Conservation (phyloP, 2,329 filamentous ascomycete genomes). For the Ascochyta fabae region DNA sequence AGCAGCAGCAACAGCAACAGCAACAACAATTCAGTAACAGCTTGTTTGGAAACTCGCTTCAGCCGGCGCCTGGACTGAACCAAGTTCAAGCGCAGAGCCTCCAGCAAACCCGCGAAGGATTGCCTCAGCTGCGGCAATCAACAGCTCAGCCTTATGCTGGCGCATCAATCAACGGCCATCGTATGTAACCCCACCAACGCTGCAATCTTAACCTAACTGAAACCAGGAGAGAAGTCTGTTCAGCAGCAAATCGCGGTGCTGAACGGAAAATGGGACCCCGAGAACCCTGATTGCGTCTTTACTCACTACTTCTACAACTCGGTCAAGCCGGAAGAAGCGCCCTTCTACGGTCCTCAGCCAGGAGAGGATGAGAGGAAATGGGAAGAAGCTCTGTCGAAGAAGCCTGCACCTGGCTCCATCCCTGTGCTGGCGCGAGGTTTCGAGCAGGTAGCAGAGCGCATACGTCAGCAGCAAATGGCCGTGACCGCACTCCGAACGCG, state of each 20-base stretch:
- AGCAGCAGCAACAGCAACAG: constrained; percentile 53
- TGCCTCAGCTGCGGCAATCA: constrained; percentile 45
- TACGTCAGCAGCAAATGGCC: constrained; percentile 73
- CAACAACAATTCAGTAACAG: constrained; percentile 51
- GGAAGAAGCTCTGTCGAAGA: constrained; percentile 82
- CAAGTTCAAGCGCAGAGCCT: constrained; percentile 40
- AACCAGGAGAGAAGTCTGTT: constrained; percentile 71
- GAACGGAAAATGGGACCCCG: constrained; percentile 75
- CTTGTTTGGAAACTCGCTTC: constrained; percentile 45
- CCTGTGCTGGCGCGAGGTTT: constrained; percentile 80
- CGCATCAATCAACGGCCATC: constrained; percentile 37
- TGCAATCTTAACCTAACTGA: neutral
- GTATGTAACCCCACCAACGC: constrained; percentile 23
- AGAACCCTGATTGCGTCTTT: constrained; percentile 72
- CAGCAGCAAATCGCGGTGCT: constrained; percentile 76
- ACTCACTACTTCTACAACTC: constrained; percentile 89
- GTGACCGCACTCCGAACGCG: constrained; percentile 73
- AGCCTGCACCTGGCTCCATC: constrained; percentile 77
- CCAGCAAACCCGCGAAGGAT: constrained; percentile 47
- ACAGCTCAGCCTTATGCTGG: constrained; percentile 35
- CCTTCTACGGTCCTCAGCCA: constrained; percentile 74
- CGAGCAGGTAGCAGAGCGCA: constrained; percentile 71
- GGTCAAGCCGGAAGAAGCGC: constrained; percentile 75
- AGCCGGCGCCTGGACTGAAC: constrained; percentile 41
- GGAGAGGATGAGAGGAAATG: constrained; percentile 79